Conservation (phyloP, 1,284 basidiomycete species). For the Irpex rosettiformis region DNA sequence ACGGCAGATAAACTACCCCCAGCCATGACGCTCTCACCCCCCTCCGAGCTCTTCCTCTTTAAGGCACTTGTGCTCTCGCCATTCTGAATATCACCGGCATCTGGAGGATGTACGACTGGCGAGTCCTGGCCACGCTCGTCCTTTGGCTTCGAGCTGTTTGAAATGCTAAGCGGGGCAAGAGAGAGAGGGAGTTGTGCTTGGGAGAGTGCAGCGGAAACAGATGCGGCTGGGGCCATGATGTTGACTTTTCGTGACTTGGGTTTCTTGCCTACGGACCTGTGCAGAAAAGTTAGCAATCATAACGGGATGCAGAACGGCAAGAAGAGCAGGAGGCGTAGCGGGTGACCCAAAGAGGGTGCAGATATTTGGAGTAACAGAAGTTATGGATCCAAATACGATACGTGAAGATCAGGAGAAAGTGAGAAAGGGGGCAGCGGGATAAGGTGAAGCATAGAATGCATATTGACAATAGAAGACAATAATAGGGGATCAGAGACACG, state of each 20-base stretch:
- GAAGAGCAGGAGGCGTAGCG: too few species aligned
- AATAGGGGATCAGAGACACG: constrained; percentile 18
- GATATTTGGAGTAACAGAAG: too few species aligned
- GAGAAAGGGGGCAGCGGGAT: too few species aligned
- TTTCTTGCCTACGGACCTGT: constrained; percentile 52
- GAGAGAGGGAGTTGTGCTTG: constrained; percentile 24
- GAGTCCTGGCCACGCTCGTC: constrained; percentile 35
- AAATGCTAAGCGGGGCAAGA: constrained; percentile 15
- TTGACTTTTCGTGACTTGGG: constrained; percentile 59
- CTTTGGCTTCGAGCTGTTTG: constrained; percentile 1
- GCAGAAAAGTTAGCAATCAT: neutral
- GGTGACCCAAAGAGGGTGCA: too few species aligned
- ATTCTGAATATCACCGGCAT: constrained; percentile 24
- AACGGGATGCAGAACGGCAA: neutral
- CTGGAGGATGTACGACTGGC: constrained; percentile 48
- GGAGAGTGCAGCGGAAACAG: constrained; percentile 30
- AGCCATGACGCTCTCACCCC: constrained; percentile 6
- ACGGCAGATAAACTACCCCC: constrained; percentile 12
- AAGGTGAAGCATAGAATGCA: too few species aligned
- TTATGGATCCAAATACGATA: too few species aligned
- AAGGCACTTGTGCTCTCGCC: constrained; percentile 4
- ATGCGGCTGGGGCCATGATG: constrained; percentile 28
- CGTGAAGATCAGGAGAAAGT: too few species aligned
- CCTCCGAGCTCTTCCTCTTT: constrained; percentile 28
- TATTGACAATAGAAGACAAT: neutral